These are phyloP conservation scores for Diatrype stigma DNA, from an alignment of 2,329 filamentous ascomycete species.

Conservation along the genomic window DNA sequence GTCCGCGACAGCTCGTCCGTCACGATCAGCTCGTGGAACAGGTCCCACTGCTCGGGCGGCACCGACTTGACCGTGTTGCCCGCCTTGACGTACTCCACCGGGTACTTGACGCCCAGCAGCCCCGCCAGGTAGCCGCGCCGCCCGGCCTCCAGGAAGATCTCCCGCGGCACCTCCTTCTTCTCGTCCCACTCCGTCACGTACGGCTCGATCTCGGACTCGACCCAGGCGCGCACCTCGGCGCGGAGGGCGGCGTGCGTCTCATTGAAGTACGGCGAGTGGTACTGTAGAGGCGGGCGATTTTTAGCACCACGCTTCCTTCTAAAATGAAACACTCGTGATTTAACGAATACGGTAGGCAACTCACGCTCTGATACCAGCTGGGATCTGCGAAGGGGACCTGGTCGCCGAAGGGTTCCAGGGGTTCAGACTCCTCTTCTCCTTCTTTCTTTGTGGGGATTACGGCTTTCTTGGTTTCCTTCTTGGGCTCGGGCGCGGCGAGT, in stretches of 20 bases:
- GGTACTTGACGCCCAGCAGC: slow-evolving; percentile 79
- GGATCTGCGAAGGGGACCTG: slow-evolving; percentile 91
- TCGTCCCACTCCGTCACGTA: slow-evolving; percentile 96
- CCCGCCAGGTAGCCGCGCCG: slow-evolving; percentile 90
- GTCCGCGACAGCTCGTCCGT: slow-evolving; percentile 90
- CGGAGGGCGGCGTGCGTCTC: slow-evolving; percentile 88
- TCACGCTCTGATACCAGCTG: slow-evolving; percentile 87
- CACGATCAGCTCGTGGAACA: slow-evolving; percentile 95
- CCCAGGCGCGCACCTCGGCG: slow-evolving; percentile 86
- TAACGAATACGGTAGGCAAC: slow-evolving; percentile 31
- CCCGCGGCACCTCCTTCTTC: slow-evolving; percentile 80
- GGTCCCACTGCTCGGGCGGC: slow-evolving; percentile 85
- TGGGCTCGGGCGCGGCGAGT: slow-evolving; percentile 36
- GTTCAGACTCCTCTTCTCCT: slow-evolving; percentile 54
- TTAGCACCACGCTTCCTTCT: not conserved
- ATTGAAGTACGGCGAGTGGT: slow-evolving; percentile 96
- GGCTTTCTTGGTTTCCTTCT: slow-evolving; percentile 32
- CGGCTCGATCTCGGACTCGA: slow-evolving; percentile 84
- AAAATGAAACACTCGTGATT: not conserved
- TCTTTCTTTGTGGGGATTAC: slow-evolving; percentile 27
- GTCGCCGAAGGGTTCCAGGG: slow-evolving; percentile 79
- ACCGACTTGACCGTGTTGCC: slow-evolving; percentile 69
- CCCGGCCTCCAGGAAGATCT: slow-evolving; percentile 94
- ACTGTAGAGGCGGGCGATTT: slow-evolving; percentile 46
- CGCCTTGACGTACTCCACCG: slow-evolving; percentile 62